Percentiles rank a stretch among this genome's conserved stretches.
Conservation (phyloP, 768 basidiomycete species). For the Boletus tomentosulus region DNA sequence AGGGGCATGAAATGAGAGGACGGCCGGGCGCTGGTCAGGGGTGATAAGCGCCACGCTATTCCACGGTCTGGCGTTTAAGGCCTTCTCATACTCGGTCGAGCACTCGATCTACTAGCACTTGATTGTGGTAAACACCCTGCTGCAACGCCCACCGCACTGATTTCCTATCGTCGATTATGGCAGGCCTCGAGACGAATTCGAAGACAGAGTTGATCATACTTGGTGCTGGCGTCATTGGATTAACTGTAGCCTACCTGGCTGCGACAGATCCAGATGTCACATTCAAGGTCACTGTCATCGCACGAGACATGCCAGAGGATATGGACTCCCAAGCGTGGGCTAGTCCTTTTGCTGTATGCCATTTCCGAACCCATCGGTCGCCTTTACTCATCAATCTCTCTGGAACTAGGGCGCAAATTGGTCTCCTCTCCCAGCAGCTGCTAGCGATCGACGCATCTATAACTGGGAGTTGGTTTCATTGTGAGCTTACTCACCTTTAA, state of each 20-base stretch:
- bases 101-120: no score
- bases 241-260: slow-evolving; percentile 34
- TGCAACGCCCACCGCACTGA: background rate
- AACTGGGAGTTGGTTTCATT: slow-evolving; percentile 41
- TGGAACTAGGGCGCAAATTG: slow-evolving; percentile 42
- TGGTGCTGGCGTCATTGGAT: slow-evolving; percentile 39
- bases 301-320: slow-evolving; percentile 36
- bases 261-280: slow-evolving; percentile 17
- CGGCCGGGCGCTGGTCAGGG: no score
- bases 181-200: background rate
- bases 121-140: no score
- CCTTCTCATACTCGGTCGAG: no score
- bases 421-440: slow-evolving; percentile 39
- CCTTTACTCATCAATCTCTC: background rate
- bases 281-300: slow-evolving; percentile 28
- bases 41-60: no score
- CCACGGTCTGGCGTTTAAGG: no score
- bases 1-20: no score
- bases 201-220: slow-evolving; percentile 29
- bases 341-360: slow-evolving; percentile 48
- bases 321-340: slow-evolving; percentile 43
- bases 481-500: slow-evolving; percentile 24
- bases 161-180: slow-evolving; percentile 7
- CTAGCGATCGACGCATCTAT: slow-evolving; percentile 29
- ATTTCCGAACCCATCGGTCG: background rate